Evolutionary conservation across 495 filamentous ascomycete genomes (phyloP).

Genomic region (Cladorrhinum samala): DNA sequence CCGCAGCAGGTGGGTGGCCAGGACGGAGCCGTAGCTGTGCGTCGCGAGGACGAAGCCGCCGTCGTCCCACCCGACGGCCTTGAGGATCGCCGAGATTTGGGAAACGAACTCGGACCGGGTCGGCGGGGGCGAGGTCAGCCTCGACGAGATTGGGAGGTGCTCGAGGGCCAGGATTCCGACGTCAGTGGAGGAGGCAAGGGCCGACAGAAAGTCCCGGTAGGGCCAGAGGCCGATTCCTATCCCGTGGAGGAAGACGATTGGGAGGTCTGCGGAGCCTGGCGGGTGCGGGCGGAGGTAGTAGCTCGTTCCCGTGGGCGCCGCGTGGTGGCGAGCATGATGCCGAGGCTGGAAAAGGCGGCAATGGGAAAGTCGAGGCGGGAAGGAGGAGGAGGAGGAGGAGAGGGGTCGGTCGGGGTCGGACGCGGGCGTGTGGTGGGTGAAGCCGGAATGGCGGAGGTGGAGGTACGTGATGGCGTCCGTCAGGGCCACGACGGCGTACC

Average conservation of each 20-base stretch:
- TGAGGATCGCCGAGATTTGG: slow-evolving; percentile 50
- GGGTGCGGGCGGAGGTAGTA: slow-evolving; percentile 64
- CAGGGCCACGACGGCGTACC: slow-evolving; percentile 50
- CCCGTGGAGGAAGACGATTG: slow-evolving; percentile 63
- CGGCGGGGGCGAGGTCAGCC: slow-evolving; percentile 49
- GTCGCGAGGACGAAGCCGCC: slow-evolving; percentile 49
- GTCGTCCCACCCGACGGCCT: slow-evolving; percentile 38
- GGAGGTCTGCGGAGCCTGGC: slow-evolving; percentile 38
- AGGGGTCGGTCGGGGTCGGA: slow-evolving; percentile 21
- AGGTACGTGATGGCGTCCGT: slow-evolving; percentile 32
- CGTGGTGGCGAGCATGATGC: slow-evolving; percentile 5
- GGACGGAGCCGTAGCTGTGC: slow-evolving; percentile 59
- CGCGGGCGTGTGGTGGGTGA: slow-evolving; percentile 3
- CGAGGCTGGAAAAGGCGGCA: neutral
- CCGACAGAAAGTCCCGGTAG: slow-evolving; percentile 55
- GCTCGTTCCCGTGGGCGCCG: slow-evolving; percentile 40
- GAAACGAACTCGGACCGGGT: slow-evolving; percentile 40
- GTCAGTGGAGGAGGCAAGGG: slow-evolving; percentile 33
- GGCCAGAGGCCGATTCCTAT: slow-evolving; percentile 63
- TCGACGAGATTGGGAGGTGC: slow-evolving; percentile 55
- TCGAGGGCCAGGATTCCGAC: slow-evolving; percentile 61
- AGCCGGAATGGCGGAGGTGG: slow-evolving; percentile 19
- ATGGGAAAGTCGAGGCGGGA: slow-evolving; percentile 39
- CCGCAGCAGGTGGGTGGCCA: slow-evolving; percentile 57
- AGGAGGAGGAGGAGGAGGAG: slow-evolving; percentile 37